phyloP scores from a whole-genome alignment of 768 basidiomycete species.

The Coprinopsis marcescibilis region DNA sequence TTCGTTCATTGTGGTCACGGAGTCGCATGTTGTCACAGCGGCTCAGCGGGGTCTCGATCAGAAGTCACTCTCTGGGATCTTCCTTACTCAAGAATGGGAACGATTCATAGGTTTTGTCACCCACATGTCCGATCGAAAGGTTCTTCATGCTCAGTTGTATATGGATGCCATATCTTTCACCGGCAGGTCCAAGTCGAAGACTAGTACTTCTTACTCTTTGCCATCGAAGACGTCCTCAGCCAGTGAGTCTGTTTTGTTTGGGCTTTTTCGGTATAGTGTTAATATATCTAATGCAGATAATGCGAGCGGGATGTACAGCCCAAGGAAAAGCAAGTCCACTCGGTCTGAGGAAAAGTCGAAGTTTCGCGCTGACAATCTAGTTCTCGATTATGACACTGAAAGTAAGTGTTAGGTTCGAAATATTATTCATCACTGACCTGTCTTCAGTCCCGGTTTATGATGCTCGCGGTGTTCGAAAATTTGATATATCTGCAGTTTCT shows the following conservation, averaged over 20 bases:
- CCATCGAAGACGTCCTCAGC: no score
- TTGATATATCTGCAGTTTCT: neutral
- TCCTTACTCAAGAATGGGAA: constrained; percentile 9
- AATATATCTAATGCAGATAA: no score
- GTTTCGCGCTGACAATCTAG: neutral
- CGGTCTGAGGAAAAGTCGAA: no score
- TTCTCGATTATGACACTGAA: neutral
- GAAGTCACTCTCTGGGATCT: neutral
- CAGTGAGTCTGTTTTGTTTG: no score
- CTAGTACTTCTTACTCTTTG: no score
- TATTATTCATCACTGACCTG: neutral
- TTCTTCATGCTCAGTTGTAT: neutral
- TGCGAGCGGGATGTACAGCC: no score
- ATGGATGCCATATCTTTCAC: constrained; percentile 3
- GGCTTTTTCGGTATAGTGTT: no score
- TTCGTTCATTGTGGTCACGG: no score
- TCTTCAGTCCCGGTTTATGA: constrained; percentile 3
- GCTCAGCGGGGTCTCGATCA: constrained; percentile 8
- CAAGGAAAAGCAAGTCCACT: no score
- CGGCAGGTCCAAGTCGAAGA: neutral
- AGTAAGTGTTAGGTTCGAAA: neutral
- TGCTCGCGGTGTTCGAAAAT: neutral
- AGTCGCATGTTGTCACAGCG: no score
- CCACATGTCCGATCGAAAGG: neutral
- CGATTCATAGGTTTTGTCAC: constrained; percentile 1